Percentiles rank a stretch among this genome's conserved stretches.
Evolutionary conservation across 495 filamentous ascomycete species (phyloP).

Genomic region (Echria macrotheca): DNA sequence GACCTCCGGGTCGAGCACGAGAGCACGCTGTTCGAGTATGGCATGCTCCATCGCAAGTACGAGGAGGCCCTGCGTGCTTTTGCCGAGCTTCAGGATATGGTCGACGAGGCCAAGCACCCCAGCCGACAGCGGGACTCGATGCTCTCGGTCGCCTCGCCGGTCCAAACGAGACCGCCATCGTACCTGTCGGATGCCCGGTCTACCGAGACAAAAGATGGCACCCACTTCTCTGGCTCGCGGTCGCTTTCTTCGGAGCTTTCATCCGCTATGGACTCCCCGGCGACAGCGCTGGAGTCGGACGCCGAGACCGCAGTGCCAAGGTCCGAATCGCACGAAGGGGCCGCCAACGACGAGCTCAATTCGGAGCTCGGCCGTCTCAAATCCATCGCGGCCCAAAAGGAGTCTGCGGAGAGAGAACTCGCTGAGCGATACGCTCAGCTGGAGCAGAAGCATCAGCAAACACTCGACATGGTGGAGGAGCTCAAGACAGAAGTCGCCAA

Average conservation of each 20-base stretch:
- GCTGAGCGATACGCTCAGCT: conserved; percentile 74
- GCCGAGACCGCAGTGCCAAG: conserved; percentile 42
- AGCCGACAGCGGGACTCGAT: conserved; percentile 47
- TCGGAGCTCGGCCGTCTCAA: conserved; percentile 69
- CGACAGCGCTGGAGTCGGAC: conserved; percentile 56
- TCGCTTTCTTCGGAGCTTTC: conserved; percentile 96
- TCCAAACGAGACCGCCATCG: conserved; percentile 68
- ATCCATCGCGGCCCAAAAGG: conserved; percentile 66
- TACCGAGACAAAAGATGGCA: conserved; percentile 68
- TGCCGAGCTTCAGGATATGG: conserved; percentile 75
- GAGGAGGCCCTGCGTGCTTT: conserved; percentile 79
- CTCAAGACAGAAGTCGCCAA: conserved; percentile 81
- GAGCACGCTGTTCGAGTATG: conserved; percentile 70
- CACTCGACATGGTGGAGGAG: conserved; percentile 79
- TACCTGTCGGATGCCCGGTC: conserved; percentile 86
- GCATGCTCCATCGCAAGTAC: conserved; percentile 80
- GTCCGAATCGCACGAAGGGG: conserved; percentile 29
- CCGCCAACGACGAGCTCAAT: conserved; percentile 33
- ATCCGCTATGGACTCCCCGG: conserved; percentile 79
- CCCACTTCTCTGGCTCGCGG: conserved; percentile 80
- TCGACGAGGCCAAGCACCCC: conserved; percentile 75
- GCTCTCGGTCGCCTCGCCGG: conserved; percentile 51
- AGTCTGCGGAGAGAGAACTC: conserved; percentile 64
- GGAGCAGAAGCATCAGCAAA: conserved; percentile 72
- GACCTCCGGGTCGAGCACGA: conserved; percentile 90